Evolutionary conservation across 331 rosid species (phyloP), one percentile per base, ranked within the genome.

Genomic region (Saraca asoca): DNA sequence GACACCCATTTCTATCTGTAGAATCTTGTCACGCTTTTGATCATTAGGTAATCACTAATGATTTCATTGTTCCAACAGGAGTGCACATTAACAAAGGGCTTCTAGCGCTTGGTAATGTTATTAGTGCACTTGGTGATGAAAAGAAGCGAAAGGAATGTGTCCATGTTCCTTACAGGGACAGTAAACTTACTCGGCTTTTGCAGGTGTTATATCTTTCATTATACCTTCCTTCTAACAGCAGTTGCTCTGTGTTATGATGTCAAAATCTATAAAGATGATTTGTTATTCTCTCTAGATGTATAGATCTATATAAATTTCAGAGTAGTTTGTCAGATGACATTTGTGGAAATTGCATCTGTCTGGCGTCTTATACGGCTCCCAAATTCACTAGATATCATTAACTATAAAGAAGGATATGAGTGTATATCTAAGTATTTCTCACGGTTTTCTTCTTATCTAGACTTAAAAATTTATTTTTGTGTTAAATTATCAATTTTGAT

Each of bases 111-210:
- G 99, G 99, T 59, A 94, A 94, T 71, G 99, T 94, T 70, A 94
- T 94, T 72, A 94, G 99, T 78, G 97, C 99, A 66, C 99, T 94
- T 71, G 99, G 99, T 71, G 99, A 94, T 74, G 99, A 94, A 81
- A 94, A 94, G 88, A 94, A 94, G 81, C 96, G 97, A 68, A 94
- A 78, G 84, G 99, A 94, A 84, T 91, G 91, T 15, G 77, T 82
- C 65, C 99, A 94, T 77, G 99, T 94, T 75, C 99, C 99, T 11
- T 94, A 94, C 59, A 82, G 99, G 79, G 99, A 94, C 52, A 94
- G 99, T 78, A 94, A 94, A 83, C 95, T 94, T 51, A 90, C 99
- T 67, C 91, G 99, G 73, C 99, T 94, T 75, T 76, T 94, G 77
- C 99, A 94, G 97, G 99, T 94, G 68, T 58, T 81, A 37, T 71